Percentiles rank a stretch among this genome's conserved stretches.
phyloP scores from a whole-genome alignment of 2,329 filamentous ascomycete species.

The Hymenoscyphus fraxineus region DNA sequence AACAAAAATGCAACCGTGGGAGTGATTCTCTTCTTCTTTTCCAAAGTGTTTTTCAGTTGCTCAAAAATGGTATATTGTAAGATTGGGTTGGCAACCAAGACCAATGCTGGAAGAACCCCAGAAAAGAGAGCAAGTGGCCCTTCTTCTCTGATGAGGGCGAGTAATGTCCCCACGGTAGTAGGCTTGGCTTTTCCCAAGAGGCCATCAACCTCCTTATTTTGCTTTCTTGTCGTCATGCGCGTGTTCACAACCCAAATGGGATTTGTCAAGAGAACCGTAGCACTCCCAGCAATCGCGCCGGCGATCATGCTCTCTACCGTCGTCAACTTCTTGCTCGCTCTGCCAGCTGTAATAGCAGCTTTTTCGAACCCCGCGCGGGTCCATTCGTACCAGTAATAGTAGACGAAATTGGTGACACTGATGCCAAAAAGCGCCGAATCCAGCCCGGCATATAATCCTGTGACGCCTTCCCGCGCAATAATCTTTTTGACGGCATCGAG shows the following conservation, averaged over 20 bases:
- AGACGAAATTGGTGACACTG: slow-evolving; percentile 98
- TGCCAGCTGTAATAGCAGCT: slow-evolving; percentile 68
- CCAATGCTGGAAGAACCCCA: slow-evolving; percentile 85
- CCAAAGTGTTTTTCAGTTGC: slow-evolving; percentile 89
- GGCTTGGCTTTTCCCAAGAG: slow-evolving; percentile 50
- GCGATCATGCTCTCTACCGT: slow-evolving; percentile 93
- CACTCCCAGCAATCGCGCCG: slow-evolving; percentile 86
- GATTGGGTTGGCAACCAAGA: slow-evolving; percentile 97
- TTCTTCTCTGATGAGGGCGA: slow-evolving; percentile 77
- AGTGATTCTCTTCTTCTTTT: slow-evolving; percentile 71
- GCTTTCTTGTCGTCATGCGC: slow-evolving; percentile 87
- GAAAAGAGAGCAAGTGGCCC: slow-evolving; percentile 82
- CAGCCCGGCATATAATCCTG: slow-evolving; percentile 86
- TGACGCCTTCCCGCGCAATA: slow-evolving; percentile 83
- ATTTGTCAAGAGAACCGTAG: slow-evolving; percentile 94
- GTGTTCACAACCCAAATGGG: slow-evolving; percentile 99
- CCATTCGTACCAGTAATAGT: slow-evolving; percentile 99
- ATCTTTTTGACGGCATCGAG: slow-evolving; percentile 80
- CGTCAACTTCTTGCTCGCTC: slow-evolving; percentile 76
- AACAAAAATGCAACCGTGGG: slow-evolving; percentile 86
- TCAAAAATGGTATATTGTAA: slow-evolving; percentile 98
- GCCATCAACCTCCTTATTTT: slow-evolving; percentile 43
- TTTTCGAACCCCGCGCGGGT: slow-evolving; percentile 81
- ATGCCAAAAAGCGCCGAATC: slow-evolving; percentile 96
- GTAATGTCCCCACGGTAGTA: slow-evolving; percentile 75